Evolutionary conservation across 192 early-diverging fungal genomes (phyloP).

Genomic region (Thamnidium elegans): DNA sequence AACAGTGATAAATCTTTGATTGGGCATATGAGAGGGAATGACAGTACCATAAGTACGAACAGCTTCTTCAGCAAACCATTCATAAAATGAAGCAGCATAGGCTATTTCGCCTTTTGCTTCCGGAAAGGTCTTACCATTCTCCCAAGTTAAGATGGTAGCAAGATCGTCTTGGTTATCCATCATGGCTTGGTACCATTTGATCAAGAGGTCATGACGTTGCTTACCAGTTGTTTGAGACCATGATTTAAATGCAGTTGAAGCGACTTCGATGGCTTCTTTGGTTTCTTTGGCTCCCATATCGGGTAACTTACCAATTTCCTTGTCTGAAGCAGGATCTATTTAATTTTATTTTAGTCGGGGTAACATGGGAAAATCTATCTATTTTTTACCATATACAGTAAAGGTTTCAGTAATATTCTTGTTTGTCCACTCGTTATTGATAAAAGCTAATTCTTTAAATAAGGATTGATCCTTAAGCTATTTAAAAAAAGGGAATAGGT

Average conservation of each 20-base stretch:
- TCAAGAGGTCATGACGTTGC: constrained; percentile 53
- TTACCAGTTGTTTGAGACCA: constrained; percentile 67
- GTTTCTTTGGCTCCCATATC: constrained; percentile 66
- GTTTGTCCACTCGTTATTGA: constrained; percentile 58
- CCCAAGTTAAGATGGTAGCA: constrained; percentile 79
- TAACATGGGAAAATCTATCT: background rate
- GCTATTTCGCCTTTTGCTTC: constrained; percentile 62
- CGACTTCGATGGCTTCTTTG: constrained; percentile 54
- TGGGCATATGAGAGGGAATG: constrained; percentile 59
- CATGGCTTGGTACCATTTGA: constrained; percentile 64
- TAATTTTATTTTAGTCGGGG: background rate
- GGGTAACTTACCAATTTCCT: constrained; percentile 59
- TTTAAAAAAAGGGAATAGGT: background rate
- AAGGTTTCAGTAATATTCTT: constrained; percentile 42
- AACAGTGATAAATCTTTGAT: constrained; percentile 62
- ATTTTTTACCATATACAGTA: constrained; percentile 48
- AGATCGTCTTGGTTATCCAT: constrained; percentile 70
- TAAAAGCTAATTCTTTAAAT: constrained; percentile 50
- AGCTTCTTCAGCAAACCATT: constrained; percentile 88
- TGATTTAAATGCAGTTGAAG: constrained; percentile 49
- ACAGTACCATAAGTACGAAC: constrained; percentile 75
- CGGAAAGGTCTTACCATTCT: constrained; percentile 72
- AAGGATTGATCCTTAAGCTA: constrained; percentile 62
- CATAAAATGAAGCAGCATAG: constrained; percentile 73
- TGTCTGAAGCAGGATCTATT: constrained; percentile 60